phyloP scores from a whole-genome alignment of 2,329 filamentous ascomycete species.

The Eutypa lata region DNA sequence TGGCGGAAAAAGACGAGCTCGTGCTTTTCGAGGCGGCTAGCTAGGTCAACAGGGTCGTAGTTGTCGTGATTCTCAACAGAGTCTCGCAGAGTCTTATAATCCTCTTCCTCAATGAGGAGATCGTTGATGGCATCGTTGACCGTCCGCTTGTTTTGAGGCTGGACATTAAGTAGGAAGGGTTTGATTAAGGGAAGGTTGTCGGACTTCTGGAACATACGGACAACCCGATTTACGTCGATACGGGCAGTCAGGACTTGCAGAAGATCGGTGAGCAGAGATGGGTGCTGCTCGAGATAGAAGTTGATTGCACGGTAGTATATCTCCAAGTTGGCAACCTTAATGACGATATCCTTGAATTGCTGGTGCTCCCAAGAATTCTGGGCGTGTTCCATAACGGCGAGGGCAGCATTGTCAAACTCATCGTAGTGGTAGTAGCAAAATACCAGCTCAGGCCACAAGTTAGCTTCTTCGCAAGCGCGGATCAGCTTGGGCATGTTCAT shows the following conservation, averaged over 20 bases:
- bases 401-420: slow-evolving; percentile 93
- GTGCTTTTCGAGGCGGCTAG: slow-evolving; percentile 90
- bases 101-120: slow-evolving; percentile 95
- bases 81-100: slow-evolving; percentile 97
- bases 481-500: slow-evolving; percentile 99
- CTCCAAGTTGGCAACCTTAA: slow-evolving; percentile 97
- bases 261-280: slow-evolving; percentile 90
- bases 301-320: slow-evolving; percentile 98
- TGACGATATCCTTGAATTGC: slow-evolving; percentile 97
- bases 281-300: slow-evolving; percentile 97
- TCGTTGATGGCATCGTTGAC: slow-evolving; percentile 99
- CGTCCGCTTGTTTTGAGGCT: slow-evolving; percentile 94
- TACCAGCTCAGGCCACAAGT: slow-evolving; percentile 94
- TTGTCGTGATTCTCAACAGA: slow-evolving; percentile 99
- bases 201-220: slow-evolving; percentile 97
- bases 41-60: slow-evolving; percentile 92
- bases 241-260: slow-evolving; percentile 87
- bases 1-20: slow-evolving; percentile 99
- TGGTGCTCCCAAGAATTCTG: slow-evolving; percentile 99
- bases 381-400: slow-evolving; percentile 96
- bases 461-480: slow-evolving; percentile 85
- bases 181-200: slow-evolving; percentile 98
- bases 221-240: slow-evolving; percentile 98
- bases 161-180: slow-evolving; percentile 95
- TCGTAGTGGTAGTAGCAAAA: slow-evolving; percentile 99